Evolutionary conservation across 2,329 filamentous ascomycete genomes (phyloP).

Genomic region (Penicillium sp.): DNA sequence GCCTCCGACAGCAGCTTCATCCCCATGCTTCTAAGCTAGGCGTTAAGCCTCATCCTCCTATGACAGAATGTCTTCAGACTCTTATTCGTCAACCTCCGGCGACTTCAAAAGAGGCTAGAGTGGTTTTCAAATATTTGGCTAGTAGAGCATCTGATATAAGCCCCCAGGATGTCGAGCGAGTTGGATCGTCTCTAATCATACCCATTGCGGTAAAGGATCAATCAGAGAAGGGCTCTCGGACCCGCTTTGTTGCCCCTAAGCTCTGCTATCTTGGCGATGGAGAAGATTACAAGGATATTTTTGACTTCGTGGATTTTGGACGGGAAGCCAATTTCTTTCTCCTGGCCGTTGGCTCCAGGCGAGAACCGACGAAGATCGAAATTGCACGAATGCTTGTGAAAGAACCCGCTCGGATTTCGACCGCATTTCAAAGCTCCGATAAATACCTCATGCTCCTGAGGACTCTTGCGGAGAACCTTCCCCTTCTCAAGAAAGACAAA

Average conservation of each 20-base stretch:
- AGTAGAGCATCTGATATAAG: constrained; percentile 72
- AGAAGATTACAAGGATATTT: constrained; percentile 79
- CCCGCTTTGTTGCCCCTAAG: constrained; percentile 65
- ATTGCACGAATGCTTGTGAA: constrained; percentile 79
- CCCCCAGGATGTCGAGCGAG: constrained; percentile 56
- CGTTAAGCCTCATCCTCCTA: constrained; percentile 76
- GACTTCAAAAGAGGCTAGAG: constrained; percentile 63
- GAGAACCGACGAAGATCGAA: constrained; percentile 83
- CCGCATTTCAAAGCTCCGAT: constrained; percentile 74
- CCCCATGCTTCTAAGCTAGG: constrained; percentile 82
- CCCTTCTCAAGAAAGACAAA: constrained; percentile 73
- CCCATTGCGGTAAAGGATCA: constrained; percentile 54
- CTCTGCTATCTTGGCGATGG: constrained; percentile 76
- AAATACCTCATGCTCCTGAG: constrained; percentile 84
- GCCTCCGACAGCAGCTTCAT: constrained; percentile 74
- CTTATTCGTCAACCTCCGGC: constrained; percentile 71
- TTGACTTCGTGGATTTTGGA: constrained; percentile 96
- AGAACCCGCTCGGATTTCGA: constrained; percentile 78
- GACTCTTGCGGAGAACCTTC: constrained; percentile 71
- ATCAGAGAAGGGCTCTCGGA: constrained; percentile 44
- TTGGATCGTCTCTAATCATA: constrained; percentile 69
- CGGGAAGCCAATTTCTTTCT: constrained; percentile 83
- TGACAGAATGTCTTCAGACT: constrained; percentile 71
- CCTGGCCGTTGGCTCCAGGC: constrained; percentile 83
- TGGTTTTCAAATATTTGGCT: constrained; percentile 80